Evolutionary conservation across 257 asterid species (phyloP).

Genomic region (Solanum sparsipilum): DNA sequence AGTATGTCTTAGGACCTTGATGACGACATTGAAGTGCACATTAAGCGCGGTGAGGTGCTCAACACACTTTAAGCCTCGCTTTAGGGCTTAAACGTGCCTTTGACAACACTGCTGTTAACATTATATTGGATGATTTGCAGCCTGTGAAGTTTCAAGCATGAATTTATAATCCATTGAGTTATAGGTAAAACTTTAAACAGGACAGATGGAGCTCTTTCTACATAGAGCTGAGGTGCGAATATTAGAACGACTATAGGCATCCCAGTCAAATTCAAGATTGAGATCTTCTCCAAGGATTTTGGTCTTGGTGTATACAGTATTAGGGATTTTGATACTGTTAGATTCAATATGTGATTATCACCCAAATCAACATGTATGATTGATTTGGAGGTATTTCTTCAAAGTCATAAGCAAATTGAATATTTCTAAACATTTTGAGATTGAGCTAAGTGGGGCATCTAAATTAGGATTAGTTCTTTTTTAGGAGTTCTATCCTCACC

Average conservation of each 20-base stretch:
- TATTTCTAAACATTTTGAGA: neutral
- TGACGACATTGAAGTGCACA: neutral
- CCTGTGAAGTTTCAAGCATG: neutral
- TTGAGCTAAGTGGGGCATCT: neutral
- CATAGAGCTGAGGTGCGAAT: neutral
- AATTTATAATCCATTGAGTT: neutral
- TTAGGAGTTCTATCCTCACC: neutral
- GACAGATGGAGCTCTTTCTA: neutral
- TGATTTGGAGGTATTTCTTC: neutral
- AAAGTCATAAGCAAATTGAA: neutral
- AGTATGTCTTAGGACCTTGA: neutral
- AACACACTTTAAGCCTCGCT: neutral
- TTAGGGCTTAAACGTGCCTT: neutral
- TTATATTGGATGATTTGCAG: neutral
- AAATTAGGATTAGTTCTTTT: neutral
- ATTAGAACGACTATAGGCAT: neutral
- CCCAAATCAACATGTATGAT: neutral
- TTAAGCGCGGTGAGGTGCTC: no score
- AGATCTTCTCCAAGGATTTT: neutral
- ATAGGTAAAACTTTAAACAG: neutral
- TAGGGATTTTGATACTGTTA: neutral
- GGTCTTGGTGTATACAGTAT: neutral
- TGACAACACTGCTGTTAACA: neutral
- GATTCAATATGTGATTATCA: neutral
- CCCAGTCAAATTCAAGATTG: neutral